Percentiles rank a stretch among this genome's conserved stretches.
Evolutionary conservation across 2,329 filamentous ascomycete genomes (phyloP).

Genomic region (Thielaviopsis euricoi): DNA sequence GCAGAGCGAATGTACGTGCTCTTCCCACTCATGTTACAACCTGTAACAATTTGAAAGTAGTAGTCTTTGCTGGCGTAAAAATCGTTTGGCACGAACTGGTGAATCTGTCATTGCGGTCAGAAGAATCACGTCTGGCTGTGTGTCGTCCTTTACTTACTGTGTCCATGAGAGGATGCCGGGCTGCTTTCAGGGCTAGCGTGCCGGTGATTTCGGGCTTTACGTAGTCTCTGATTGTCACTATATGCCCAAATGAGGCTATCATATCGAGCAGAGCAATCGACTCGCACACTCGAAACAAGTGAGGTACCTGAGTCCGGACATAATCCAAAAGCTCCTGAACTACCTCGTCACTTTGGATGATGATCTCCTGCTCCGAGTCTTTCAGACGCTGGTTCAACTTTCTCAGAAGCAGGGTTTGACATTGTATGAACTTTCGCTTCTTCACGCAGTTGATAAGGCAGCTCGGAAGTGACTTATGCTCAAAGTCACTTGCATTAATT

Average conservation of each 20-base stretch:
- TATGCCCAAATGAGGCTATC: constrained; percentile 58
- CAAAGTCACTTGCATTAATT: constrained; percentile 44
- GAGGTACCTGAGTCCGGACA: constrained; percentile 55
- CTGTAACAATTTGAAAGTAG: constrained; percentile 84
- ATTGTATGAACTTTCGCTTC: constrained; percentile 66
- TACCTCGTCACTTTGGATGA: constrained; percentile 64
- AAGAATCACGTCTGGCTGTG: neutral
- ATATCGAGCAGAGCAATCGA: constrained; percentile 78
- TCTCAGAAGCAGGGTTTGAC: constrained; percentile 69
- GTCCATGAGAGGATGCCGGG: constrained; percentile 65
- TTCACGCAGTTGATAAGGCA: constrained; percentile 62
- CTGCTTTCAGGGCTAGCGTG: constrained; percentile 54
- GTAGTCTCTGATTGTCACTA: constrained; percentile 45
- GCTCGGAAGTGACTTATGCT: constrained; percentile 41
- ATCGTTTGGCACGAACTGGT: constrained; percentile 72
- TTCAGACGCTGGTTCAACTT: constrained; percentile 65
- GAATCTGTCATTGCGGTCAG: constrained; percentile 18
- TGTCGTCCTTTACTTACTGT: constrained; percentile 26
- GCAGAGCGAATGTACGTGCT: constrained; percentile 84
- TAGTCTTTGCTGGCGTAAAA: constrained; percentile 67
- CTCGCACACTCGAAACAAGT: constrained; percentile 72
- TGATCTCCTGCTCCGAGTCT: constrained; percentile 68
- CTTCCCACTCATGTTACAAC: constrained; percentile 97
- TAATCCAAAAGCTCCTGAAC: constrained; percentile 54
- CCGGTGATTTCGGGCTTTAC: constrained; percentile 51